These are phyloP conservation scores for Aspergillus fijiensis DNA, from an alignment of 2,329 filamentous ascomycete species.

Conservation along the genomic window DNA sequence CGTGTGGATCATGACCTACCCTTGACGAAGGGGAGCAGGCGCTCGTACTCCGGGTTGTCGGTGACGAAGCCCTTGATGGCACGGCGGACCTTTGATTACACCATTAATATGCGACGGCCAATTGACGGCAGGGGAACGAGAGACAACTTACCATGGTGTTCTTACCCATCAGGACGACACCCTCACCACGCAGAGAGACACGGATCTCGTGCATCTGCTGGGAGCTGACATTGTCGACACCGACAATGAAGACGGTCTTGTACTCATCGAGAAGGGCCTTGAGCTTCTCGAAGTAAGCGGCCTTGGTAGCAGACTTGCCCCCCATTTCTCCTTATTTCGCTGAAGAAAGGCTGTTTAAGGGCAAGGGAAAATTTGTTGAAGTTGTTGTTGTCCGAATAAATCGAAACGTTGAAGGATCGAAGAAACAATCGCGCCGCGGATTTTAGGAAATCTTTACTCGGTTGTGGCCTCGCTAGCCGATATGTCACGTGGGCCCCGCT, in stretches of 20 bases:
- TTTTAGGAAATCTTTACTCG: conserved; percentile 30
- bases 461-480: conserved; percentile 43
- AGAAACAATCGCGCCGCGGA: conserved; percentile 15
- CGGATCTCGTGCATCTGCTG: conserved; percentile 99
- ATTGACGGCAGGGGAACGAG: background rate
- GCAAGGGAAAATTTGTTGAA: conserved; percentile 58
- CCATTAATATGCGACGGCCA: conserved; percentile 9
- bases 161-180: conserved; percentile 98
- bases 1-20: conserved; percentile 45
- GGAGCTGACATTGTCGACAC: conserved; percentile 98
- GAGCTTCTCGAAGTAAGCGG: conserved; percentile 99
- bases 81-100: conserved; percentile 71
- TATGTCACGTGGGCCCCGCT: conserved; percentile 32
- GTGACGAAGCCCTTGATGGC: conserved; percentile 90
- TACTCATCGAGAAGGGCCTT: conserved; percentile 95
- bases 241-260: conserved; percentile 96
- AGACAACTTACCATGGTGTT: conserved; percentile 86
- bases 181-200: conserved; percentile 81
- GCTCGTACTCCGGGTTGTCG: conserved; percentile 96
- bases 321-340: conserved; percentile 90
- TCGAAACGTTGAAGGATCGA: conserved; percentile 27
- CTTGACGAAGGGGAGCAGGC: conserved; percentile 91
- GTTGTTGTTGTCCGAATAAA: conserved; percentile 27
- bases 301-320: conserved; percentile 94
- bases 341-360: conserved; percentile 99